These are phyloP conservation scores for Verticillium dahliae DNA, from an alignment of 2,329 filamentous ascomycete genomes.

Conservation along the genomic window DNA sequence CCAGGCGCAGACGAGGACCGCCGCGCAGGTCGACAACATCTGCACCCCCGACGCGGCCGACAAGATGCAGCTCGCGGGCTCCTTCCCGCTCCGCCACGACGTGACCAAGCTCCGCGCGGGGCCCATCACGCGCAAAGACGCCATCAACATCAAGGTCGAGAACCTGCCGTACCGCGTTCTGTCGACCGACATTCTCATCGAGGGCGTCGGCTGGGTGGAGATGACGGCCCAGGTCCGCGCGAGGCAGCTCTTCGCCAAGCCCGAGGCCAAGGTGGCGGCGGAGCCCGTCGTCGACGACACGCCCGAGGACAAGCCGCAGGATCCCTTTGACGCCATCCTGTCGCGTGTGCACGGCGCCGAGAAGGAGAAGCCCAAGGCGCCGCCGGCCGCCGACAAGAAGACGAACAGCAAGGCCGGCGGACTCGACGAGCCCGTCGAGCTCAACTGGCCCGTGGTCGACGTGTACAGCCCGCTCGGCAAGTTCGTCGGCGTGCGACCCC, in stretches of 20 bases:
- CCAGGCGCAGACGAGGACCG: conserved; percentile 55
- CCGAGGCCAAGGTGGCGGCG: conserved; percentile 7
- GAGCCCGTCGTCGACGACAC: conserved; percentile 14
- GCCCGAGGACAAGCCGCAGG: conserved; percentile 5
- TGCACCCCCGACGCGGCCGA: conserved; percentile 49
- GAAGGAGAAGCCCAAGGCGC: conserved; percentile 8
- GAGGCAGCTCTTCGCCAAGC: conserved; percentile 31
- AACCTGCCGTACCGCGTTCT: conserved; percentile 73
- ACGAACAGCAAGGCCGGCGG: conserved; percentile 1
- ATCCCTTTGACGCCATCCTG: conserved; percentile 10
- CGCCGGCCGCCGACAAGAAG: not conserved
- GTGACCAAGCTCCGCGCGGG: conserved; percentile 76
- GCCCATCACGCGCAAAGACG: conserved; percentile 58
- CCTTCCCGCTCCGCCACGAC: conserved; percentile 70
- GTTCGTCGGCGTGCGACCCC: conserved; percentile 60
- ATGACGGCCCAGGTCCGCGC: conserved; percentile 73
- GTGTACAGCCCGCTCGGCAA: conserved; percentile 81
- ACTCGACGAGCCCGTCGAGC: conserved; percentile 17
- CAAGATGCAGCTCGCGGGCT: conserved; percentile 63
- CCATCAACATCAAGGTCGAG: conserved; percentile 57
- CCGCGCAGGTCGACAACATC: conserved; percentile 56
- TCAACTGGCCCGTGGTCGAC: conserved; percentile 65
- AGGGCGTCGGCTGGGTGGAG: conserved; percentile 92
- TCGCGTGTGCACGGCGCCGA: not conserved
- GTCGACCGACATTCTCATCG: conserved; percentile 77